A percentile compares a stretch with the other conserved stretches of the same genome.
phyloP scores from a whole-genome alignment of 2,329 filamentous ascomycete species.

The Didymella segeticola region DNA sequence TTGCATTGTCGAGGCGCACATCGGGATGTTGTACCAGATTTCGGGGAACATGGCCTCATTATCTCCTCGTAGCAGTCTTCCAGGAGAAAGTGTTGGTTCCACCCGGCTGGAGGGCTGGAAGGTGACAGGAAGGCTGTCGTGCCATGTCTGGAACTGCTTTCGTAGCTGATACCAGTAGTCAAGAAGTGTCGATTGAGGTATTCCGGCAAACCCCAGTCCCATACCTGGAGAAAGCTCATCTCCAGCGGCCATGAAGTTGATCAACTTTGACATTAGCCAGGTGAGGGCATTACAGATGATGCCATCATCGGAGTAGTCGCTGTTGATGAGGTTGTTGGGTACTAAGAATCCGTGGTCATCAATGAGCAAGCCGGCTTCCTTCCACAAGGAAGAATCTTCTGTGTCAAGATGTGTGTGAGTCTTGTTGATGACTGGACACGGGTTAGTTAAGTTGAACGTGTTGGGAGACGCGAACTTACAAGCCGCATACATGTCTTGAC shows the following conservation, averaged over 20 bases:
- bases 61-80: constrained; percentile 28
- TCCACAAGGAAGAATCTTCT: constrained; percentile 68
- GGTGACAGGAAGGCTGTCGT: constrained; percentile 64
- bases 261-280: constrained; percentile 70
- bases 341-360: constrained; percentile 60
- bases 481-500: constrained; percentile 70
- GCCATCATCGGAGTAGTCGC: constrained; percentile 57
- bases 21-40: constrained; percentile 68
- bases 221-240: constrained; percentile 56
- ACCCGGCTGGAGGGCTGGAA: constrained; percentile 64
- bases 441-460: constrained; percentile 12
- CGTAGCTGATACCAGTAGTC: constrained; percentile 63
- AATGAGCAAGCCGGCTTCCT: constrained; percentile 66
- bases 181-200: constrained; percentile 58
- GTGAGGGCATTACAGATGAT: constrained; percentile 69
- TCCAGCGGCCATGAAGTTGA: constrained; percentile 68
- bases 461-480: constrained; percentile 51
- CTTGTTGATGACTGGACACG: constrained; percentile 61
- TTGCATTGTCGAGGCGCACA: constrained; percentile 72
- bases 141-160: constrained; percentile 65
- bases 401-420: constrained; percentile 67
- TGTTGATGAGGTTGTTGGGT: constrained; percentile 52
- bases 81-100: constrained; percentile 43
- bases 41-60: constrained; percentile 58
- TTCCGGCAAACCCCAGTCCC: constrained; percentile 52